Evolutionary conservation across 768 basidiomycete genomes (phyloP), one percentile per base, ranked within the genome.

Genomic region (Tricholoma furcatifolium): DNA sequence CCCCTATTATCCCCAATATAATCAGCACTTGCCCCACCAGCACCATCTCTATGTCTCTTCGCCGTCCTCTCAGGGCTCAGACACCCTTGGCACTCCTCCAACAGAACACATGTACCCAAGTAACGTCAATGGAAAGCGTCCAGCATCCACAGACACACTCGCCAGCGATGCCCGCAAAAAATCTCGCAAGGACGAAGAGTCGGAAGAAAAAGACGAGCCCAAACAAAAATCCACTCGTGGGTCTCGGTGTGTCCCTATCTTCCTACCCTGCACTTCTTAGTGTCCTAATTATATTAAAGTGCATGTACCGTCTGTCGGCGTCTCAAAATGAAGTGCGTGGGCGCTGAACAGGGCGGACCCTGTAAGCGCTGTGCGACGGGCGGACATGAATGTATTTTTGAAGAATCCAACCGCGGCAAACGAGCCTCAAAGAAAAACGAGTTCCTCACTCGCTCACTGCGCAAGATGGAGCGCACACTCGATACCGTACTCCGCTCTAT

Each of bases 361-460:
- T 97, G 93, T 74, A 95, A 93, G 63, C 86, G 93, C 18, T 97
- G 93, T 62, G 70, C 73, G 42, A 63, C 83, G 0, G 87, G 89
- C 17, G 82, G 82, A 59, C 89, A 95, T 62, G 92, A 96, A 60
- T 99, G 97, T 64, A 82, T 97, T 40, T 98, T 99, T 58, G 94
- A 98, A 72, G 96, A 98, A 67, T 93, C 90, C 2, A 95, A 98
- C 66, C 82, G 97, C 43, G 97, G 97, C 38, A 96, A 95, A 67
- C 84, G 91, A 10, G 83, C 88, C 18, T 81, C 87, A 50, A 92
- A 91, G 76, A 93, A 93, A 76, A 87, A 91, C 60, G 91, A 93
- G 62, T 74, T 90, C 21, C 74, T 93, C 18, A 88, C 88, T 2
- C 80, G 84, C 57, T 92, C 90, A 3, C 73, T 95, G 46, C 82